Evolutionary conservation across 1,284 basidiomycete species (phyloP).

Genomic region (Heterobasidion parviporum): DNA sequence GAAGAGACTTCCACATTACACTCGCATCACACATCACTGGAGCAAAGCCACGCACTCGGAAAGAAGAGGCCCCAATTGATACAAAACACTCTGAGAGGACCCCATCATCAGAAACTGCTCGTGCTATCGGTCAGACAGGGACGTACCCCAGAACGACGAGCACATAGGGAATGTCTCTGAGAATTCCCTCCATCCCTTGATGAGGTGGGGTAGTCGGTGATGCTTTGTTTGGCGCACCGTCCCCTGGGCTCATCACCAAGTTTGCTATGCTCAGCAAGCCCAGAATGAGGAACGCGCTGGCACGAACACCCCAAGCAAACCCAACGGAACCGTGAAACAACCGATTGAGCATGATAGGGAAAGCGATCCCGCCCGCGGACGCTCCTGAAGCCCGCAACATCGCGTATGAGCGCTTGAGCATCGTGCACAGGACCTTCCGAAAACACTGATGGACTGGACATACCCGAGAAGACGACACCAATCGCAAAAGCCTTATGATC

Average conservation of each 20-base stretch:
- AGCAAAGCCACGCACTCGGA: conserved; percentile 13
- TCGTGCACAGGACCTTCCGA: background rate
- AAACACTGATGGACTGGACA: background rate
- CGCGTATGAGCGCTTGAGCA: background rate
- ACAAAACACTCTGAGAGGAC: conserved; percentile 8
- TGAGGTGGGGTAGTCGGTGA: background rate
- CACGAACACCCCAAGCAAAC: background rate
- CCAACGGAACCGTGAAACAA: background rate
- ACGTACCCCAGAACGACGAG: background rate
- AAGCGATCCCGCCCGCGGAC: background rate
- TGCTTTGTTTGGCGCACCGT: background rate
- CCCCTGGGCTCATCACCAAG: background rate
- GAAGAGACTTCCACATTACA: background rate
- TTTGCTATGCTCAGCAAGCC: background rate
- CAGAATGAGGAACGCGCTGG: background rate
- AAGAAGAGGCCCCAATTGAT: conserved; percentile 30
- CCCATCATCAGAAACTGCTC: background rate
- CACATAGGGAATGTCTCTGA: conserved; percentile 5
- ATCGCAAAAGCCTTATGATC: conserved; percentile 10
- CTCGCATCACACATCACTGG: background rate
- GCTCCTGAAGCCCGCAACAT: conserved; percentile 13
- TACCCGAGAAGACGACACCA: conserved; percentile 12
- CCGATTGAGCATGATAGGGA: background rate
- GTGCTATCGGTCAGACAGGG: background rate
- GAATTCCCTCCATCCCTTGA: background rate